These are phyloP conservation scores for Chlamydomonas sp. DNA, from an alignment of 139 green algal genomes.

Conservation along the genomic window DNA sequence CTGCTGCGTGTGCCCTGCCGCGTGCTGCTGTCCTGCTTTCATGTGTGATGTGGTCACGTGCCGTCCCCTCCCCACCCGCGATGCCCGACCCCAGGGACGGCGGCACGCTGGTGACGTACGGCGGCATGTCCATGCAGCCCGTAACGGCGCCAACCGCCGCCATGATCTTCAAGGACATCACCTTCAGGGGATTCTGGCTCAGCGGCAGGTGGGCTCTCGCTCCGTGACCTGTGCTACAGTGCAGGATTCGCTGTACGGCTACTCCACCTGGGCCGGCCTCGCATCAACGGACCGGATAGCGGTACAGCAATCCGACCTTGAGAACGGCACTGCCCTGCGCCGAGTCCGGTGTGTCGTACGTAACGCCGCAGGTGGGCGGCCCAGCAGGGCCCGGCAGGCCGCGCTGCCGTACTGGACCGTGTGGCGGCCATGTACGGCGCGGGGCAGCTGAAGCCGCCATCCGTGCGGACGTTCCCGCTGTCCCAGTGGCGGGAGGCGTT, in stretches of 20 bases:
- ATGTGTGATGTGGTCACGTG: neutral
- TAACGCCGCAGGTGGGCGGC: slow-evolving; percentile 29
- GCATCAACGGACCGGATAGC: no score
- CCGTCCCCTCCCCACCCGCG: neutral
- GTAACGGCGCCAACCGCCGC: slow-evolving; percentile 73
- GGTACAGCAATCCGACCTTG: neutral
- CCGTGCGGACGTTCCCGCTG: slow-evolving; percentile 9
- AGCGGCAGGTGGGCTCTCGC: slow-evolving; percentile 55
- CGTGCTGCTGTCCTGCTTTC: neutral
- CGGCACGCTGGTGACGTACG: slow-evolving; percentile 88
- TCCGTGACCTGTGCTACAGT: neutral
- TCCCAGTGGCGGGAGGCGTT: slow-evolving; percentile 17
- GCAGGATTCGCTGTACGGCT: neutral
- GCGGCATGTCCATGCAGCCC: slow-evolving; percentile 87
- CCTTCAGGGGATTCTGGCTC: slow-evolving; percentile 85
- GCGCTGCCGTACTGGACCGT: slow-evolving; percentile 26
- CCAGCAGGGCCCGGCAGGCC: slow-evolving; percentile 26
- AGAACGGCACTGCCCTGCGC: neutral
- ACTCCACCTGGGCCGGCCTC: neutral
- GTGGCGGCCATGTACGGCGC: slow-evolving; percentile 25
- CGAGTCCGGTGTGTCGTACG: neutral
- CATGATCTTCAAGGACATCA: slow-evolving; percentile 94
- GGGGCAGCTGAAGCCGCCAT: slow-evolving; percentile 23
- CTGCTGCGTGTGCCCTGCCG: no score
- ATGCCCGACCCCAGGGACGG: slow-evolving; percentile 47